Base-by-base conservation (phyloP, 306 rosid genomes). In the Ceratonia siliqua region DNA sequence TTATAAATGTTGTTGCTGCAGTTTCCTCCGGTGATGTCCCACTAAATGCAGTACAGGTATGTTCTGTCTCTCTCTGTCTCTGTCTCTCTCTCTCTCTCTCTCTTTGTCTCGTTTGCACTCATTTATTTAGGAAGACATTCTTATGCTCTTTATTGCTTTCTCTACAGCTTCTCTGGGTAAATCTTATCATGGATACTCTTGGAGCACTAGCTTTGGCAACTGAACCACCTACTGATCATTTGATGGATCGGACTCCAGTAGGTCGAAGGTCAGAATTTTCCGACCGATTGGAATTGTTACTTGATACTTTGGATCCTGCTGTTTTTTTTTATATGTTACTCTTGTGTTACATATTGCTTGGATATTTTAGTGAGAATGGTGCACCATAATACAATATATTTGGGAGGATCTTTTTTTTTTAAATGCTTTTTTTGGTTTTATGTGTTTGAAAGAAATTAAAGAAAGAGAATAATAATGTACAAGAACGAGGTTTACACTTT, bases 151-250 rank as follows among this genome's bases (percentile, higher is more conserved):
- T 33, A 9, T 65, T 83, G 24, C 73, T 58, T 62, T 54, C 57
- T 65, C 30, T 63, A 72, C 89, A 94, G 98, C 98, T 94, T 84
- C 91, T 94, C 28, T 94, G 98, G 98, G 97, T 94, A 70, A 94
- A 94, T 86, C 97, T 94, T 76, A 94, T 94, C 79, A 94, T 94
- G 98, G 98, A 94, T 78, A 94, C 98, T 57, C 97, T 91, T 71
- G 98, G 98, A 45, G 98, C 98, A 36, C 83, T 94, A 28, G 98
- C 97, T 14, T 83, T 94, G 86, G 98, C 98, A 68, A 94, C 97
- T 38, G 98, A 94, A 84, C 94, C 98, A 30, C 98, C 98, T 74
- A 94, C 97, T 7, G 80, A 94, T 90, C 94, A 92, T 77, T 84
- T 94, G 57, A 91, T 94, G 98, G 85, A 85, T 73, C 85, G 92